phyloP scores from a whole-genome alignment of 1,139 yeast genomes.

The Taiozyma sp. region DNA sequence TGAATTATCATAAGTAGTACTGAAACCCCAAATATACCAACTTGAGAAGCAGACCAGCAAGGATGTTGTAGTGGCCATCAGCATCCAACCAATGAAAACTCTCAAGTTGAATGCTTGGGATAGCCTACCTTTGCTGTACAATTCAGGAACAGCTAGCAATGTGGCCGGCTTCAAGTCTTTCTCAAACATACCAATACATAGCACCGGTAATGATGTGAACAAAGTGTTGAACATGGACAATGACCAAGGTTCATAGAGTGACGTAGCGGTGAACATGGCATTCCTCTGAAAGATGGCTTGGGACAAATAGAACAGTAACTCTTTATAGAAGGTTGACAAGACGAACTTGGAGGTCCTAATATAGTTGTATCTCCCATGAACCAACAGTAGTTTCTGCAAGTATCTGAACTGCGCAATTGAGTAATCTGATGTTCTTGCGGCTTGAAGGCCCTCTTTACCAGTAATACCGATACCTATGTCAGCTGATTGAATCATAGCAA shows the following conservation, averaged over 20 bases:
- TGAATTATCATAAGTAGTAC: constrained; percentile 64
- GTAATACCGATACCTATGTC: constrained; percentile 97
- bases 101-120: constrained; percentile 70
- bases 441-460: constrained; percentile 95
- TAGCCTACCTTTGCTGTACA: constrained; percentile 71
- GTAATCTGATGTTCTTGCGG: constrained; percentile 92
- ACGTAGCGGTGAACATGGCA: constrained; percentile 88
- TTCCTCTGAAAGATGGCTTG: constrained; percentile 85
- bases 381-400: constrained; percentile 72
- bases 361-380: constrained; percentile 95
- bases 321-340: constrained; percentile 92
- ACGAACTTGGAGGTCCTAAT: constrained; percentile 89
- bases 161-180: constrained; percentile 88
- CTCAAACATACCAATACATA: constrained; percentile 94
- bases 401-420: constrained; percentile 93
- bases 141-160: constrained; percentile 83
- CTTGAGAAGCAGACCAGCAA: constrained; percentile 64
- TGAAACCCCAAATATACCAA: constrained; percentile 63
- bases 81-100: constrained; percentile 74
- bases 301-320: constrained; percentile 78
- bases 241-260: constrained; percentile 94
- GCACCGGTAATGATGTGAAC: constrained; percentile 87
- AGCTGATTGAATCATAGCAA: constrained; percentile 98
- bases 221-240: constrained; percentile 94
- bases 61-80: constrained; percentile 70